Base-by-base conservation (phyloP, 2,329 filamentous ascomycete genomes). In the Lojkania enalia region DNA sequence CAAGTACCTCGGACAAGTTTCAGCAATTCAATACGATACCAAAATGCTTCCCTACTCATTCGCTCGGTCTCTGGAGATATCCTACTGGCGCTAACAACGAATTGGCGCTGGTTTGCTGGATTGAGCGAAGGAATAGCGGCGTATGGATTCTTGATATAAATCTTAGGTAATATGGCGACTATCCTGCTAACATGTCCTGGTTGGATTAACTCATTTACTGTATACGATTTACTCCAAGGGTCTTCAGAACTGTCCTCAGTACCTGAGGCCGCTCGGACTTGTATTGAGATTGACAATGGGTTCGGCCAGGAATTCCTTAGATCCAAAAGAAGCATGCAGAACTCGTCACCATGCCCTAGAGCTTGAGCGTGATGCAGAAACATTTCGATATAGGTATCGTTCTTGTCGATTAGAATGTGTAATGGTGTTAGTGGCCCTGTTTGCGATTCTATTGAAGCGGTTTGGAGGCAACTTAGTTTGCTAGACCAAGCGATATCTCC, bases 241-340 rank as follows among this genome's bases (percentile, higher is more conserved):
- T 54, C 29, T n/a, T 47, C 44, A n/a, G 29, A 14, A 3, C 43
- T 39, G 9, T 50, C 39, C 1, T 49, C 38, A 3, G 44, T 20
- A 2, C 23, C 23, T 4, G 46, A 12, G 5, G 44, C 35, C 35
- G 73, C 64, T 35, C 63, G 71, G 19, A 77, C 71, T 48, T 77
- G 65, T 2, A 95, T 69, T 20, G 78, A 79, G 2, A 94, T 78
- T 5, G 80, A 76, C 60, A 96, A 81, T 37, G 86, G 84, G 60
- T 83, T 88, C 2, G 90, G 90, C 91, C 91, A 96, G 0, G 87
- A 85, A 62, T 97, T 97, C 44, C 90, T 84, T 20, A 96, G 75
- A 68, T 96, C 92, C 39, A 96, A 75, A 2, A 94, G 75, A 2
- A 96, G 72, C 27, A 96, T 76, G 61, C 90, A 95, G 60, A 89